Evolutionary conservation across 78 protist genomes (phyloP), one percentile per base, ranked within the genome.

Genomic region (Pelomyxa schiedti): DNA sequence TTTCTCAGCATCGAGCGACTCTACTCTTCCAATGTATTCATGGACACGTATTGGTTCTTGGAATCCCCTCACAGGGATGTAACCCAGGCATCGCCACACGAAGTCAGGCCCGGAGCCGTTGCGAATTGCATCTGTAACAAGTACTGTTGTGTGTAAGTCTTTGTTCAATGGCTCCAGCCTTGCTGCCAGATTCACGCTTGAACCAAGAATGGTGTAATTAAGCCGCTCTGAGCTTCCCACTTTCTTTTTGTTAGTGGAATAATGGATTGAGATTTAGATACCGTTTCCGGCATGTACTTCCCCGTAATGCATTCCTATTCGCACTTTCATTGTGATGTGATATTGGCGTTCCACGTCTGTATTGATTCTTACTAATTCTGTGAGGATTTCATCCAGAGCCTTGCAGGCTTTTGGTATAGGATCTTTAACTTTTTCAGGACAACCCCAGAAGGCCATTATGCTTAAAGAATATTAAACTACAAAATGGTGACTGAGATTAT

Each of bases 121-220:
- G 58, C 58, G 58, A 16, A 47, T 16, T 16, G 58, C 58, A 16
- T 47, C 58, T 16, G 58, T 24, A 16, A 47, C 58, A 16, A 47
- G 58, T 16, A 16, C 58, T 16, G 58, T 16, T 16, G 58, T 47
- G 58, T 16, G 32, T 16, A 47, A 47, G 32, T 47, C 58, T 16
- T 47, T 47, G 47, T 70, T 70, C 66, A 70, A 39, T 32, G 75
- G 28, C 42, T 70, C 75, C 28, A 70, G 47, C 16, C 75, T 8
- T 7, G 75, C 75, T 35, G 75, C 75, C 24, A 38, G 3, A 30
- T 70, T 70, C 30, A 70, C 75, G 40, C 3, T 7, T 52, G 41
- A 9, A 4, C 75, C 75, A 36, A 70, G 5, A 9, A 70, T 63
- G 8, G 75, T 70, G 47, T 70, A 70, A 63, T 39, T 70, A 30